Percentiles rank a stretch among this genome's conserved stretches.
Evolutionary conservation across 148 eudicot species (phyloP).

Genomic region (Salicornia ramosissima): DNA sequence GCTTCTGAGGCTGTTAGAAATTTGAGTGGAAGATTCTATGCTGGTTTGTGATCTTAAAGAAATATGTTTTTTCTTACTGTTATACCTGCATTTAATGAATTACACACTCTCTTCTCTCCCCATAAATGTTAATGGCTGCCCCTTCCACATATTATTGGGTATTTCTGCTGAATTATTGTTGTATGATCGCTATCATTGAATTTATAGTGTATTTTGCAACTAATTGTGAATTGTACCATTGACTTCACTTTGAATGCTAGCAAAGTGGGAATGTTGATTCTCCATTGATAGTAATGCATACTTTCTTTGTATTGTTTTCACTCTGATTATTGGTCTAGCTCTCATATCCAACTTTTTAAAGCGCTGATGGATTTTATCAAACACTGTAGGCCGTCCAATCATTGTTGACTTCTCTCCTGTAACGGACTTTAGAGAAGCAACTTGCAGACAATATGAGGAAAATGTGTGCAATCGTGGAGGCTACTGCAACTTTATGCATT

Average conservation of each 20-base stretch:
- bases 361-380: not conserved
- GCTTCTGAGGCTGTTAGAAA: constrained; percentile 79
- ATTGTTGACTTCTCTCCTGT: constrained; percentile 96
- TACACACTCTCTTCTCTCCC: too few relatives aligned
- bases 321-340: not conserved
- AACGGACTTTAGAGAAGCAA: constrained; percentile 94
- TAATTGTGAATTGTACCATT: too few relatives aligned
- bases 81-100: too few relatives aligned
- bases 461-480: constrained; percentile 92
- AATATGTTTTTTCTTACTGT: too few relatives aligned
- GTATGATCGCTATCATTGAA: too few relatives aligned
- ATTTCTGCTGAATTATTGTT: too few relatives aligned
- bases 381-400: constrained; percentile 63
- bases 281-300: not conserved
- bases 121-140: too few relatives aligned
- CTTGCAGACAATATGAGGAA: constrained; percentile 93
- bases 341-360: not conserved
- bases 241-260: too few relatives aligned
- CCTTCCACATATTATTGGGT: too few relatives aligned
- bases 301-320: not conserved
- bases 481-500: constrained; percentile 93
- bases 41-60: constrained; percentile 41
- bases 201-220: too few relatives aligned
- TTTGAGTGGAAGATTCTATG: constrained; percentile 81
- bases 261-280: not conserved